Evolutionary conservation across 768 basidiomycete species (phyloP).

Genomic region (Mycena filopes): DNA sequence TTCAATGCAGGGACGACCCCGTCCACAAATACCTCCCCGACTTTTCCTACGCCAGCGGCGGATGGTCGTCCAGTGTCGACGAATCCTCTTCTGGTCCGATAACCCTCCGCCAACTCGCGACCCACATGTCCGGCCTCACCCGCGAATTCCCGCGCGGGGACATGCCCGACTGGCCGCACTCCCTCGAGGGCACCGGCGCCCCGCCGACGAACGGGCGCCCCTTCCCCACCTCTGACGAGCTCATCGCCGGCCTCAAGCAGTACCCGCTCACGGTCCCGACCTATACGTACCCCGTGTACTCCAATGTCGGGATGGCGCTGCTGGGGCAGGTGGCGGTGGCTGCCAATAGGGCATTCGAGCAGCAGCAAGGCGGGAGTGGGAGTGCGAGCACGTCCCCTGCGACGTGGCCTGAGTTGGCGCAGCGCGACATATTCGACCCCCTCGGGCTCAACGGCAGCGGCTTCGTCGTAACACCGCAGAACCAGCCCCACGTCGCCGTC

Average conservation of each 20-base stretch:
- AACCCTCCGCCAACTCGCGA: conserved; percentile 37
- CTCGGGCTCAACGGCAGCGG: conserved; percentile 37
- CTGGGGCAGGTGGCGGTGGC: conserved; percentile 39
- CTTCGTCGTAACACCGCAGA: conserved; percentile 33
- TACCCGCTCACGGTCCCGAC: conserved; percentile 37
- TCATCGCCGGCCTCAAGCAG: conserved; percentile 32
- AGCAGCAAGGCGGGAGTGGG: too few relatives aligned
- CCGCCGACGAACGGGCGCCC: conserved; percentile 36
- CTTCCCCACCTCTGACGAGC: conserved; percentile 32
- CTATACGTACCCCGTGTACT: conserved; percentile 41
- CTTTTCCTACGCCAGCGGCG: conserved; percentile 31
- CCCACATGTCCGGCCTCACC: conserved; percentile 43
- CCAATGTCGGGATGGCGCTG: conserved; percentile 40
- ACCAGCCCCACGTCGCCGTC: conserved; percentile 32
- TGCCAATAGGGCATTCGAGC: conserved; percentile 33
- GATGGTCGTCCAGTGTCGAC: conserved; percentile 5
- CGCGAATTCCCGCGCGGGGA: conserved; percentile 40
- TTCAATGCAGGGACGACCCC: conserved; percentile 43
- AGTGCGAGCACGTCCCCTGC: conserved; percentile 20
- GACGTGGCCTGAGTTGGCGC: conserved; percentile 28
- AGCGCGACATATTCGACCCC: conserved; percentile 41
- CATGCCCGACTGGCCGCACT: conserved; percentile 38
- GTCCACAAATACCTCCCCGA: conserved; percentile 36
- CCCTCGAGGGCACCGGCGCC: conserved; percentile 34
- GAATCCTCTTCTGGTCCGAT: conserved; percentile 26